Conservation (phyloP, 306 rosid genomes). For the Echinosophora koreensis region DNA sequence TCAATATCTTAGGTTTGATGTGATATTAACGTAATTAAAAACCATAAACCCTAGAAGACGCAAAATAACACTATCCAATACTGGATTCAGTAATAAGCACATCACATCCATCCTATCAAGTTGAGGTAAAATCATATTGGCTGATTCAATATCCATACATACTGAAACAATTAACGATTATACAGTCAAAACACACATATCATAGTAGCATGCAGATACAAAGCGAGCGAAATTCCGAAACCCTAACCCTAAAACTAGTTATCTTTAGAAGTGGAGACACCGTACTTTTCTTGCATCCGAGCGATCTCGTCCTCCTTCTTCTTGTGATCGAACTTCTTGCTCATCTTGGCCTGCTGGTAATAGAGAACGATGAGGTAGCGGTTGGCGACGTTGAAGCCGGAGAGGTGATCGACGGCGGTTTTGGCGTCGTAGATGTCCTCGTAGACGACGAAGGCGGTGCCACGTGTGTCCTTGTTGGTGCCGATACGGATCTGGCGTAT, state of each 20-base stretch:
- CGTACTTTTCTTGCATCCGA: constrained; percentile 88
- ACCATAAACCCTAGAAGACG: neutral
- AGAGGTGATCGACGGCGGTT: constrained; percentile 95
- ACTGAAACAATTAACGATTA: no score
- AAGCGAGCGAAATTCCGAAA: no score
- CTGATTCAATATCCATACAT: no score
- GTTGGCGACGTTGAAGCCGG: constrained; percentile 81
- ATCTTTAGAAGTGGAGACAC: constrained; percentile 91
- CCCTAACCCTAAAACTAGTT: constrained; percentile 47
- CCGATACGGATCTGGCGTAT: constrained; percentile 97
- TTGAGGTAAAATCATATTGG: no score
- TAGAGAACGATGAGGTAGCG: constrained; percentile 59
- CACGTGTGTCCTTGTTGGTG: constrained; percentile 91
- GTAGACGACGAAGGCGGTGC: constrained; percentile 96
- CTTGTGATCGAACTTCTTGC: constrained; percentile 90
- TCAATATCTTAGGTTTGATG: no score
- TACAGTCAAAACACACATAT: no score
- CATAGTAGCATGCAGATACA: no score
- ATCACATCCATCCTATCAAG: no score
- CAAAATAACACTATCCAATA: no score
- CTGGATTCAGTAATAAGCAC: no score
- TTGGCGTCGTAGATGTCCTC: constrained; percentile 99
- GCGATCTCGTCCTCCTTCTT: constrained; percentile 96
- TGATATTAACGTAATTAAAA: no score
- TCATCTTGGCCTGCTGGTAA: constrained; percentile 98